Evolutionary conservation across 306 rosid genomes (phyloP), one percentile per base, ranked within the genome.

Genomic region (Begonia fuchsioides): DNA sequence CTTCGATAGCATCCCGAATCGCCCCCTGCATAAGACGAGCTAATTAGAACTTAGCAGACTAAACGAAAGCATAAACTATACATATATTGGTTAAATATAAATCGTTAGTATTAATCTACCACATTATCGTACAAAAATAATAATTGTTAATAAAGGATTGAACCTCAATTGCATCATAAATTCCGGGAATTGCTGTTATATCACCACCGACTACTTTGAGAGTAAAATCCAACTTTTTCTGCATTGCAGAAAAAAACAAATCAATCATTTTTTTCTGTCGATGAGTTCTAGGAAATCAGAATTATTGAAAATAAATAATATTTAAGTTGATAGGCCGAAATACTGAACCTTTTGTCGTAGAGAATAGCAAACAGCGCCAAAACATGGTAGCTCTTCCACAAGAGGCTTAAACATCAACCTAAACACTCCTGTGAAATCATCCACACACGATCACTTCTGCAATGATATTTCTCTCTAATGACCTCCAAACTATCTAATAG

Each of bases 331-430:
- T 1, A 26, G 35, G 35, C 35, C 35, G 13, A 49, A 49, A 68
- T 35, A 20, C 12, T 50, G 12, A 57, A 82, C 98, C 98, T 92
- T 92, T 60, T 92, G 79, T 56, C 83, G 73, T 61, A 92, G 59
- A 60, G 98, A 92, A 76, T 75, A 92, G 72, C 94, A 65, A 67
- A 92, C 64, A 48, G 98, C 98, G 62, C 98, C 98, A 71, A 92
- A 92, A 44, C 98, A 87, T 5, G 96, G 98, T 58, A 92, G 77
- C 72, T 82, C 96, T 0, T 85, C 69, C 44, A 92, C 94, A 45
- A 85, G 65, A 12, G 98, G 98, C 81, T 77, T 92, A 61, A 92
- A 90, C 59, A 92, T 85, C 70, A 92, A 56, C 78, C 98, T 77
- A 68, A 90, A 90, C 63, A 92, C 76, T 17, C 98, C 98, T 0